Conservation (phyloP, 495 filamentous ascomycete species). For the Aspergillus taichungensis region DNA sequence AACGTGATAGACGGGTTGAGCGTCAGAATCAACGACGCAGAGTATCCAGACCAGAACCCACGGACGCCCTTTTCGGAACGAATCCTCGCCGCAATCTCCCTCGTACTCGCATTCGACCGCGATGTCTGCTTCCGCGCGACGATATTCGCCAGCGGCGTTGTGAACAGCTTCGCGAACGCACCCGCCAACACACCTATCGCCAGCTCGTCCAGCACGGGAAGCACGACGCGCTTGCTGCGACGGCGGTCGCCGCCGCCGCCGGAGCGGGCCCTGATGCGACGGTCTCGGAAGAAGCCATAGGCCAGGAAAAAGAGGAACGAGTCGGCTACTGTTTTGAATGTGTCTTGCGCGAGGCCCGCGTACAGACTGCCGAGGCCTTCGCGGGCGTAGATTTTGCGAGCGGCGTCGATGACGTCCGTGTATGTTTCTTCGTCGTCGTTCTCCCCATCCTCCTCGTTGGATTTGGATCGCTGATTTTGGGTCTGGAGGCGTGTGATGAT, state of each 20-base stretch:
- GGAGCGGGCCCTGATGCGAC: constrained; percentile 42
- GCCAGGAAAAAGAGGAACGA: constrained; percentile 79
- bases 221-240: constrained; percentile 33
- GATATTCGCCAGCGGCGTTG: constrained; percentile 75
- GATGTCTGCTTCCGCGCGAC: constrained; percentile 75
- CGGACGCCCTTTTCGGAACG: constrained; percentile 58
- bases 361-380: constrained; percentile 69
- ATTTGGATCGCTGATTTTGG: constrained; percentile 44
- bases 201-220: constrained; percentile 66
- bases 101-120: constrained; percentile 38
- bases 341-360: constrained; percentile 63
- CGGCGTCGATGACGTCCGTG: constrained; percentile 55
- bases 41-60: constrained; percentile 90
- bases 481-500: constrained; percentile 79
- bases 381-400: constrained; percentile 57
- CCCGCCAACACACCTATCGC: constrained; percentile 70
- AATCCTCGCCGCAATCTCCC: constrained; percentile 57
- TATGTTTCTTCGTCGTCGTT: constrained; percentile 45
- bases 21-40: constrained; percentile 68
- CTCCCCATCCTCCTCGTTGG: constrained; percentile 18
- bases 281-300: constrained; percentile 61
- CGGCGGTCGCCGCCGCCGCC: constrained; percentile 20
- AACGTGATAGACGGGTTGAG: constrained; percentile 85
- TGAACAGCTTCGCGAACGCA: constrained; percentile 66
- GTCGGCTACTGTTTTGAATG: constrained; percentile 63